phyloP scores from a whole-genome alignment of 768 basidiomycete genomes.

The Galerina marginata region DNA sequence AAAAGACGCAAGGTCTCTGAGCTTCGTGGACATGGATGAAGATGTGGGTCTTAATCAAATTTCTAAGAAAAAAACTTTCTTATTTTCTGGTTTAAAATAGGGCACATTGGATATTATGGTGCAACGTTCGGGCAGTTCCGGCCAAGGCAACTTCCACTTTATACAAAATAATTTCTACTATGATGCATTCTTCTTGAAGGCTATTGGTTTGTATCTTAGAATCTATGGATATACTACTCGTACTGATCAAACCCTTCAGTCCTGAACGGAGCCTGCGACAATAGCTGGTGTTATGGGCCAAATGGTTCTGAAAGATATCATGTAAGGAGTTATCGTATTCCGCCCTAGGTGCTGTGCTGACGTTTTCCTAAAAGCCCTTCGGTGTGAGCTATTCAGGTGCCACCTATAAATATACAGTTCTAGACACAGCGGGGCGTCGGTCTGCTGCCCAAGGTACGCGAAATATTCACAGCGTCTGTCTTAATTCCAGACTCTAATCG shows the following conservation, averaged over 20 bases:
- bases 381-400: slow-evolving; percentile 95
- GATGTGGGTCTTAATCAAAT: slow-evolving; percentile 64
- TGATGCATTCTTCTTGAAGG: slow-evolving; percentile 98
- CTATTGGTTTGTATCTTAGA: slow-evolving; percentile 67
- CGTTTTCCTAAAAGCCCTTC: slow-evolving; percentile 64
- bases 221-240: not conserved
- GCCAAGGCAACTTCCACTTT: slow-evolving; percentile 69
- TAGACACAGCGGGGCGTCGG: slow-evolving; percentile 87
- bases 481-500: slow-evolving; percentile 5
- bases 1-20: slow-evolving; percentile 77
- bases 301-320: slow-evolving; percentile 73
- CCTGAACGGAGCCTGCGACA: slow-evolving; percentile 90
- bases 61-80: not conserved
- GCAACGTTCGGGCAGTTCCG: slow-evolving; percentile 76
- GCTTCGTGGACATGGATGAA: slow-evolving; percentile 93
- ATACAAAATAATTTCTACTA: slow-evolving; percentile 98
- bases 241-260: slow-evolving; percentile 48
- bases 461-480: not conserved
- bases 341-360: not conserved
- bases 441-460: slow-evolving; percentile 85
- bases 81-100: slow-evolving; percentile 41
- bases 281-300: slow-evolving; percentile 72
- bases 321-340: slow-evolving; percentile 48
- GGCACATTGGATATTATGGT: slow-evolving; percentile 91
- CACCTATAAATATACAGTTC: slow-evolving; percentile 95